These are phyloP conservation scores for Isabelozyma rhagii DNA, from an alignment of 805 yeast genomes.

Conservation along the genomic window DNA sequence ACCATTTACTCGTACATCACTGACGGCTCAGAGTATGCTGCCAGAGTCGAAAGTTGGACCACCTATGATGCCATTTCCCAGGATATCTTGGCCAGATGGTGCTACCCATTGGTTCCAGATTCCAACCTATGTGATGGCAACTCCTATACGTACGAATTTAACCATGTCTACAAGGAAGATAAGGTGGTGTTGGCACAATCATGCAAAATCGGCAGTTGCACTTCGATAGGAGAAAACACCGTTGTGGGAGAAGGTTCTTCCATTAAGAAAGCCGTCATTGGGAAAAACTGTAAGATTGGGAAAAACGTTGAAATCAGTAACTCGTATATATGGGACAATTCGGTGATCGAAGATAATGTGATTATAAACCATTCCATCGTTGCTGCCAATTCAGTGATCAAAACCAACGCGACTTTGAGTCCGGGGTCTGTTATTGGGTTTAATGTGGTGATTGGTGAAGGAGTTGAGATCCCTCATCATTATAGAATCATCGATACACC, in stretches of 20 bases:
- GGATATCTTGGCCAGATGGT: conserved; percentile 87
- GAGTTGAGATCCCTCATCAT: conserved; percentile 46
- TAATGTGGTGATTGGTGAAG: conserved; percentile 61
- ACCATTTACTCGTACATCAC: conserved; percentile 86
- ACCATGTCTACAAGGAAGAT: conserved; percentile 85
- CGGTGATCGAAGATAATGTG: conserved; percentile 64
- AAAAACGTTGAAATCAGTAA: conserved; percentile 65
- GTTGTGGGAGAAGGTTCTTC: conserved; percentile 71
- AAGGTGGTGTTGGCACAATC: conserved; percentile 90
- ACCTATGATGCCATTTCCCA: conserved; percentile 90
- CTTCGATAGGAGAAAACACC: conserved; percentile 78
- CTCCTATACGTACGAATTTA: conserved; percentile 74
- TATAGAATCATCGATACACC: conserved; percentile 52
- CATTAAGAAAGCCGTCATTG: conserved; percentile 73
- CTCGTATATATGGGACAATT: conserved; percentile 87
- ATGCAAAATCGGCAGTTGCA: conserved; percentile 77
- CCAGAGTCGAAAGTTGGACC: conserved; percentile 93
- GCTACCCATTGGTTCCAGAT: conserved; percentile 89
- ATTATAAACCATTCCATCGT: conserved; percentile 62
- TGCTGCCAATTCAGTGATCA: conserved; percentile 61
- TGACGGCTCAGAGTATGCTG: conserved; percentile 74
- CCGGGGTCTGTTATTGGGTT: conserved; percentile 82
- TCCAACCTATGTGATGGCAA: conserved; percentile 69
- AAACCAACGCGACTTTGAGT: conserved; percentile 47
- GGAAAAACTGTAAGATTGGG: conserved; percentile 84